Percentiles rank a stretch among this genome's conserved stretches.
phyloP scores from a whole-genome alignment of 208 protist genomes.

The Leishmania lainsoni region DNA sequence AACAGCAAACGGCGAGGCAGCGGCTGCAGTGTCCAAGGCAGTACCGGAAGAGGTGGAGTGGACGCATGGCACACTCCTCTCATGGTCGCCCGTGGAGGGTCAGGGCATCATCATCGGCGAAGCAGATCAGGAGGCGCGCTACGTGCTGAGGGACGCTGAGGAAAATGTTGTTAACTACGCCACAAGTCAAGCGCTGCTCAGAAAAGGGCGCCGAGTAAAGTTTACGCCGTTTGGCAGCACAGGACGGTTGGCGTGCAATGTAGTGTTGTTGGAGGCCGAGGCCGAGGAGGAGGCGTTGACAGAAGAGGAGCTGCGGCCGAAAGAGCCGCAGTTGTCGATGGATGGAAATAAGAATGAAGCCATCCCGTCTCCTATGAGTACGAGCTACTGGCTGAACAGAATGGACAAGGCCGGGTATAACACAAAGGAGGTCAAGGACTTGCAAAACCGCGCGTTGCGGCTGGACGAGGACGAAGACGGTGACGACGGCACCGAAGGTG shows the following conservation, averaged over 20 bases:
- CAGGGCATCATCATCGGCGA: constrained; percentile 88
- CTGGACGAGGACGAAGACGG: constrained; percentile 68
- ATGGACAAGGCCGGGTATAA: constrained; percentile 88
- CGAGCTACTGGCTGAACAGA: constrained; percentile 85
- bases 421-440: constrained; percentile 72
- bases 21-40: neutral
- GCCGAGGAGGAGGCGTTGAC: constrained; percentile 53
- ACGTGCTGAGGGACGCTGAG: constrained; percentile 77
- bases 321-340: constrained; percentile 49
- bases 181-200: constrained; percentile 41
- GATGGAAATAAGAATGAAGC: constrained; percentile 83
- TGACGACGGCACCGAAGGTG: constrained; percentile 41
- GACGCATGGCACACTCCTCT: constrained; percentile 67
- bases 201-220: constrained; percentile 71
- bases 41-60: constrained; percentile 50
- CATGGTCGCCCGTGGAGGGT: constrained; percentile 72
- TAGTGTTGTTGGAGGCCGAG: constrained; percentile 69
- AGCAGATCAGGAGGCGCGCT: constrained; percentile 42
- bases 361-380: constrained; percentile 84
- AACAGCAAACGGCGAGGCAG: constrained; percentile 5
- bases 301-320: constrained; percentile 49
- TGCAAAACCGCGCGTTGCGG: constrained; percentile 74
- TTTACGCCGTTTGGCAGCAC: constrained; percentile 73
- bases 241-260: constrained; percentile 68
- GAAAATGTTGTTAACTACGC: constrained; percentile 75